Percentiles rank a stretch among this genome's conserved stretches.
These are phyloP conservation scores for Ceratocystis diversiconidia DNA, from an alignment of 2,329 filamentous ascomycete genomes.

Conservation along the genomic window DNA sequence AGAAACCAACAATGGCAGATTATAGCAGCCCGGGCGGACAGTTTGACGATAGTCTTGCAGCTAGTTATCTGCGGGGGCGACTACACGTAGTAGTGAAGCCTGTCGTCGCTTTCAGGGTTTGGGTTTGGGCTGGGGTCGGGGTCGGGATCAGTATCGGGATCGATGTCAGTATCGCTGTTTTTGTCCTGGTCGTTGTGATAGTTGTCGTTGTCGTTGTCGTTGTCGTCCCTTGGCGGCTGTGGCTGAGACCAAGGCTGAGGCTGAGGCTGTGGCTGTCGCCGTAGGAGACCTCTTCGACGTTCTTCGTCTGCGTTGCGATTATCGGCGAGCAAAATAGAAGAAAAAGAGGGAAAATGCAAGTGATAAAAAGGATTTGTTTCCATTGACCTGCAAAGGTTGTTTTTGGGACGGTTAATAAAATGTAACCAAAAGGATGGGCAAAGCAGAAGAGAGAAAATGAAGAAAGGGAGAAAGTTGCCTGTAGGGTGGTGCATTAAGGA, in stretches of 20 bases:
- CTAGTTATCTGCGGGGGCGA: no score
- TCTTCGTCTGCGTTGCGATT: neutral
- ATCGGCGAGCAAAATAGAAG: neutral
- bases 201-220: neutral
- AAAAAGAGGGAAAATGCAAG: neutral
- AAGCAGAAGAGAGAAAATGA: neutral
- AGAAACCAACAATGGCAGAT: no score
- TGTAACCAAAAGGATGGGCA: neutral
- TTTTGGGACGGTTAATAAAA: constrained; percentile 1
- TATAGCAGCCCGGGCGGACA: neutral
- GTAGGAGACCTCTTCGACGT: neutral
- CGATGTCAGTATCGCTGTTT: neutral
- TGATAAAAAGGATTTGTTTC: constrained; percentile 1
- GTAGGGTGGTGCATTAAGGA: neutral
- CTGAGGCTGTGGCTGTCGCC: neutral
- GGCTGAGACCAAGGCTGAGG: neutral
- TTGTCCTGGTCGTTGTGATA: neutral
- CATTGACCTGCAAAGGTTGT: constrained; percentile 2
- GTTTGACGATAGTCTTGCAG: neutral
- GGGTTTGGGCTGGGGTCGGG: neutral
- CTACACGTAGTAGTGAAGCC: no score
- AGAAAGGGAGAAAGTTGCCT: neutral
- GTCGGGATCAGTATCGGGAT: neutral
- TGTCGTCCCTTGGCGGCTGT: neutral
- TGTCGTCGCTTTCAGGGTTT: no score